Evolutionary conservation across 148 eudicot species (phyloP), one percentile per base, ranked within the genome.

Genomic region (Vaccinium macrocarpon): DNA sequence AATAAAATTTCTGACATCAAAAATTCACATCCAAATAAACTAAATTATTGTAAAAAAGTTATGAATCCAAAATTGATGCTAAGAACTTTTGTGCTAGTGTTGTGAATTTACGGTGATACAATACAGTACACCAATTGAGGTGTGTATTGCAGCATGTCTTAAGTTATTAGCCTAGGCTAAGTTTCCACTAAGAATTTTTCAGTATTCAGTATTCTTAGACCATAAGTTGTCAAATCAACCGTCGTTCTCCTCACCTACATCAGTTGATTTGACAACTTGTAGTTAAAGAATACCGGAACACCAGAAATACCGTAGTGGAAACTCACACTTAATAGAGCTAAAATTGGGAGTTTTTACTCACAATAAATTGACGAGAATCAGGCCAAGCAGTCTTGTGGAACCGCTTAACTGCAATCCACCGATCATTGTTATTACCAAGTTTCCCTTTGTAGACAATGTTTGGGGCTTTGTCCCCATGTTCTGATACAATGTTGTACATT

Each of bases 401-500:
- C 18, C 94, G 89, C 88, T 92, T 92, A 15, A 92, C 90, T 38
- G 94, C 94, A 70, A 92, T 76, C 81, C 85, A 84, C 9, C 82
- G 84, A 12, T 84, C 87, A 25, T 86, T 80, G 2, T 83, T 79
- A 11, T 25, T 27, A 9, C 1, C 70, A 23, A 91, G 87, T 71
- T 73, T 84, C n/a, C 94, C 94, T 86, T 56, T 90, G 84, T 89
- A 92, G 16, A 92, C 94, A 5, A 92, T 90, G 79, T 92, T 92
- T 0, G 94, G 94, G 66, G 94, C 94, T 75, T 90, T 92, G 77
- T 92, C 92, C 0, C 94, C 92, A 51, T 92, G 94, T 89, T 89
- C 92, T 0, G 92, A 92, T 27, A 92, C 91, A 57, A 92, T 88
- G 62, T 88, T 89, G 10, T 92, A 92, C 10, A 87, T 52, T 18